A percentile compares a stretch with the other conserved stretches of the same genome.
Evolutionary conservation across 2,329 filamentous ascomycete genomes (phyloP).

Genomic region (Fusarium pseudoanthophilum): DNA sequence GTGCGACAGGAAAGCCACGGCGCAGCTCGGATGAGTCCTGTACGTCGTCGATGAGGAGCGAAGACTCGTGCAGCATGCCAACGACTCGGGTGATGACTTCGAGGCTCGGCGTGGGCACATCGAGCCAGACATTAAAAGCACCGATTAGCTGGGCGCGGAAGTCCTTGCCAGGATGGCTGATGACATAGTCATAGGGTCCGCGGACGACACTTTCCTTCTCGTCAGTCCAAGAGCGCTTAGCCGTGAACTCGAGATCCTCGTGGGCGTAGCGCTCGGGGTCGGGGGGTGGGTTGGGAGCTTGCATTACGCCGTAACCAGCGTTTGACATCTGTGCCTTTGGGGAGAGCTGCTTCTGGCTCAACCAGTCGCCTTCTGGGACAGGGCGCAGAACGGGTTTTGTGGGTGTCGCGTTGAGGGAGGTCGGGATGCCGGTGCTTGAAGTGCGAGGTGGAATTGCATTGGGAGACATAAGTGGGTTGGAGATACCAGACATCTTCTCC

Average conservation of each 20-base stretch:
- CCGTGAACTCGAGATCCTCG: conserved; percentile 65
- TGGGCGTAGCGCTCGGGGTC: conserved; percentile 65
- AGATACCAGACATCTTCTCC: conserved; percentile 40
- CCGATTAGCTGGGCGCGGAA: conserved; percentile 82
- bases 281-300: conserved; percentile 53
- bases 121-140: conserved; percentile 83
- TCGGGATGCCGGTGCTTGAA: conserved; percentile 59
- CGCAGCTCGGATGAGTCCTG: conserved; percentile 83
- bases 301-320: conserved; percentile 44
- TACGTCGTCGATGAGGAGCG: conserved; percentile 86
- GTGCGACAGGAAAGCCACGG: conserved; percentile 82
- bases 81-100: conserved; percentile 82
- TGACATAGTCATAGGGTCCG: conserved; percentile 84
- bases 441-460: conserved; percentile 78
- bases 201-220: conserved; percentile 82
- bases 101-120: conserved; percentile 76
- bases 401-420: conserved; percentile 47
- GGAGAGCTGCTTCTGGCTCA: conserved; percentile 54
- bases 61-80: conserved; percentile 87
- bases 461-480: conserved; percentile 56
- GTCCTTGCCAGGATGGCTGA: conserved; percentile 83
- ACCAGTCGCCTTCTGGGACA: conserved; percentile 72
- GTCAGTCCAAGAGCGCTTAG: conserved; percentile 69
- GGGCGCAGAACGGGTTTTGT: conserved; percentile 56
- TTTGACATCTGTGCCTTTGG: conserved; percentile 17